Conservation (phyloP, 441 rosid species). For the Gossypium trilobum region DNA sequence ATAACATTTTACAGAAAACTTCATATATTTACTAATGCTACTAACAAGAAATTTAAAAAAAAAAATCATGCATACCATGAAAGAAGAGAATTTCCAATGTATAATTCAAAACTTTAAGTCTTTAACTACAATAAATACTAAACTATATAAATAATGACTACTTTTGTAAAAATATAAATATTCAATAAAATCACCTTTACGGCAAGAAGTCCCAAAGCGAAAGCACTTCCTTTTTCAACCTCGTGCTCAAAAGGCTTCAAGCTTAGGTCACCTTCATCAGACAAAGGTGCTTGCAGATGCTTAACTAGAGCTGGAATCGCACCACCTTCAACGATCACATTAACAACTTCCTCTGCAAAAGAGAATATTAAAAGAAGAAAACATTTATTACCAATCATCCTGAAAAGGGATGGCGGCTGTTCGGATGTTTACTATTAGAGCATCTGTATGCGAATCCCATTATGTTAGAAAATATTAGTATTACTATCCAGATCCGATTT, state of each 20-base stretch:
- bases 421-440: neutral
- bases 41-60: neutral
- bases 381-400: neutral
- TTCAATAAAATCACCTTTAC: constrained; percentile 50
- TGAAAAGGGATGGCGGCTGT: neutral
- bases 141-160: neutral
- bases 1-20: neutral
- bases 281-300: constrained; percentile 79
- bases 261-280: constrained; percentile 35
- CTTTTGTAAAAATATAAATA: neutral
- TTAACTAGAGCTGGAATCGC: constrained; percentile 85
- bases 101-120: neutral
- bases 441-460: neutral
- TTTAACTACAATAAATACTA: constrained; percentile 8
- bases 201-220: constrained; percentile 87
- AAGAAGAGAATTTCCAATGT: neutral
- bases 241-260: constrained; percentile 79
- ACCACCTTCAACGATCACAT: constrained; percentile 86
- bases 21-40: neutral
- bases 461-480: neutral
- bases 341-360: constrained; percentile 76
- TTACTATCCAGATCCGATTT: neutral
- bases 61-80: neutral
- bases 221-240: constrained; percentile 96
- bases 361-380: neutral